These are phyloP conservation scores for Flaveria brownii DNA, from an alignment of 129 eudicot species.

Conservation along the genomic window DNA sequence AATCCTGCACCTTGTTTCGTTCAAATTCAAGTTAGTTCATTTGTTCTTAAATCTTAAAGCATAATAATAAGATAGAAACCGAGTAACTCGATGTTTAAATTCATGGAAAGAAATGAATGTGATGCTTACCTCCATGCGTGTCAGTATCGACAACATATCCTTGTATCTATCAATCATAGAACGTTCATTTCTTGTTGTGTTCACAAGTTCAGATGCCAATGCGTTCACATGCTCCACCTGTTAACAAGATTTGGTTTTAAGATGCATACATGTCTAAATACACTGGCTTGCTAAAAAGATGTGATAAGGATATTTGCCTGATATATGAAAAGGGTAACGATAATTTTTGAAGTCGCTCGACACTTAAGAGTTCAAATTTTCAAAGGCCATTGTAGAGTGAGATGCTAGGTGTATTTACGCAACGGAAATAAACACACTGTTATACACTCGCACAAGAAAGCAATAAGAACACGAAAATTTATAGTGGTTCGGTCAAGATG, in stretches of 20 bases:
- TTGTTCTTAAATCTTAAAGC: not conserved
- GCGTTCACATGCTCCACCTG: slow-evolving; percentile 71
- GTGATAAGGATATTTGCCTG: not conserved
- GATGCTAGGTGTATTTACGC: too few relatives aligned
- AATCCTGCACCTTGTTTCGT: slow-evolving; percentile 59
- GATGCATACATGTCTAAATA: not conserved
- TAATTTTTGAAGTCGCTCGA: too few relatives aligned
- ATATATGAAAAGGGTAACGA: too few relatives aligned
- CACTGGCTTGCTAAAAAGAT: not conserved
- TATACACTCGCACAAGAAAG: too few relatives aligned
- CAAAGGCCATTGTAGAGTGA: too few relatives aligned
- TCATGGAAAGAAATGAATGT: not conserved
- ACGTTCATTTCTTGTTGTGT: slow-evolving; percentile 50
- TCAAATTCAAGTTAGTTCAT: not conserved
- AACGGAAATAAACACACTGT: too few relatives aligned
- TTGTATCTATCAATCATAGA: slow-evolving; percentile 55
- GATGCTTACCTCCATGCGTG: slow-evolving; percentile 64
- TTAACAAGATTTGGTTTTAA: not conserved
- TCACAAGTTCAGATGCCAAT: slow-evolving; percentile 66
- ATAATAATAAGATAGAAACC: too few relatives aligned
- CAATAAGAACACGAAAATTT: too few relatives aligned
- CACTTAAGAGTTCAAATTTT: too few relatives aligned
- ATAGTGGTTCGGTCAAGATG: too few relatives aligned
- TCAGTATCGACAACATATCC: slow-evolving; percentile 58
- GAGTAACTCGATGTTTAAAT: not conserved